These are phyloP conservation scores for Arctium minus DNA, from an alignment of 129 eudicot species.

Conservation along the genomic window DNA sequence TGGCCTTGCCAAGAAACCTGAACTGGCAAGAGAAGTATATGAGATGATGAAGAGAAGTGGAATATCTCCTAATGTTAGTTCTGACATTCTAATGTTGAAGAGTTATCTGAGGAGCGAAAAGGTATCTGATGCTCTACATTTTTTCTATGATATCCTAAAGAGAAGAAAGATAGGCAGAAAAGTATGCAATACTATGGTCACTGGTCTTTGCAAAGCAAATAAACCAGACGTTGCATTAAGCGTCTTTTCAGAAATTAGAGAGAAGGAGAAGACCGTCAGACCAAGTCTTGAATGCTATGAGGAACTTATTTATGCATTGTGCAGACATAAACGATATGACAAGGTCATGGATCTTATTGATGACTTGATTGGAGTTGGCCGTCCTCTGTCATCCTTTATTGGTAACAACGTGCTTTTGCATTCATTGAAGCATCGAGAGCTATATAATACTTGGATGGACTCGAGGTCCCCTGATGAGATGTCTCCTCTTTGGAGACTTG, in stretches of 20 bases:
- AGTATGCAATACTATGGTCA: constrained; percentile 39
- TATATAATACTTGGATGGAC: constrained; percentile 51
- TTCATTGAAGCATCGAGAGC: constrained; percentile 33
- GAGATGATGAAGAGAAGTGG: constrained; percentile 49
- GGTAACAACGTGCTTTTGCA: constrained; percentile 61
- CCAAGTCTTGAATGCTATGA: constrained; percentile 64
- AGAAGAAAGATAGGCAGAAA: constrained; percentile 40
- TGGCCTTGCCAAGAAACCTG: constrained; percentile 62
- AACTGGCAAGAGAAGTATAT: constrained; percentile 55
- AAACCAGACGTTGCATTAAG: constrained; percentile 44
- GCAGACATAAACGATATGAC: constrained; percentile 33
- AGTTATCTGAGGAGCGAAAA: constrained; percentile 46
- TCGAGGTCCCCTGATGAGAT: constrained; percentile 28
- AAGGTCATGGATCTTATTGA: constrained; percentile 38
- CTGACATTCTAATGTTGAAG: constrained; percentile 47
- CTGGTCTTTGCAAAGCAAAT: constrained; percentile 63
- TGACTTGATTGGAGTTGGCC: constrained; percentile 46
- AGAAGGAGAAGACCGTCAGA: constrained; percentile 7
- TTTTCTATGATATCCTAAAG: constrained; percentile 28
- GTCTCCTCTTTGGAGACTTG: constrained; percentile 37
- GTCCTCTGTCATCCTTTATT: constrained; percentile 60
- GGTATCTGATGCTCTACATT: constrained; percentile 41
- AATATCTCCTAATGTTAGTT: constrained; percentile 34
- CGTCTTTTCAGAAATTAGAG: constrained; percentile 40
- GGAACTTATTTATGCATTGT: constrained; percentile 52